Percentiles rank a stretch among this genome's conserved stretches.
phyloP scores from a whole-genome alignment of 1,284 basidiomycete genomes.

The Ustilago loliicola region DNA sequence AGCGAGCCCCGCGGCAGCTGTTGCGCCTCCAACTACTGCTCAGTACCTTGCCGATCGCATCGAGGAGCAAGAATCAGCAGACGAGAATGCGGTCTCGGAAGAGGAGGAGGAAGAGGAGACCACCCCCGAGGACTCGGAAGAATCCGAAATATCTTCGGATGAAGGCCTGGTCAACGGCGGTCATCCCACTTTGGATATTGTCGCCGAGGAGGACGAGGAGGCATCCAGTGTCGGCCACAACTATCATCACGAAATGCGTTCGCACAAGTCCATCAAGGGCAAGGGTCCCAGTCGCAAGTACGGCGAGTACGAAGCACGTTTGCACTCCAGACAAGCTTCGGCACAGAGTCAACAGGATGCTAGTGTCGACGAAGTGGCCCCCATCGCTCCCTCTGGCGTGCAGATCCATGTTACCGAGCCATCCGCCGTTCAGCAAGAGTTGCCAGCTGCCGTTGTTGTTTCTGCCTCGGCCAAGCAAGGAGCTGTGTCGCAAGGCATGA shows the following conservation, averaged over 20 bases:
- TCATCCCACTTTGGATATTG: slow-evolving; percentile 49
- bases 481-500: neutral
- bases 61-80: slow-evolving; percentile 36
- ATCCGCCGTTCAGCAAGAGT: neutral
- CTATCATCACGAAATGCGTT: slow-evolving; percentile 54
- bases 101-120: slow-evolving; percentile 18
- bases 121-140: slow-evolving; percentile 26
- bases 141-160: slow-evolving; percentile 38
- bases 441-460: neutral
- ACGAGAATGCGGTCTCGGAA: slow-evolving; percentile 16
- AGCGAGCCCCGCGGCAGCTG: neutral
- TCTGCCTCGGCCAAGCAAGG: neutral
- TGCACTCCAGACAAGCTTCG: slow-evolving; percentile 40
- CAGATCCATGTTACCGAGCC: slow-evolving; percentile 31
- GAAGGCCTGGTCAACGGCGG: slow-evolving; percentile 36
- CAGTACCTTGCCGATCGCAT: slow-evolving; percentile 37
- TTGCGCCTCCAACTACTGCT: slow-evolving; percentile 28
- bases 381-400: slow-evolving; percentile 24
- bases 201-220: slow-evolving; percentile 63
- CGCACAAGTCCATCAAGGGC: slow-evolving; percentile 32
- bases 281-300: slow-evolving; percentile 37
- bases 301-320: slow-evolving; percentile 31
- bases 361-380: neutral
- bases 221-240: slow-evolving; percentile 46
- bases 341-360: slow-evolving; percentile 21